Conservation (phyloP, 176 grass and related monocot species). For the Phyllostachys edulis region DNA sequence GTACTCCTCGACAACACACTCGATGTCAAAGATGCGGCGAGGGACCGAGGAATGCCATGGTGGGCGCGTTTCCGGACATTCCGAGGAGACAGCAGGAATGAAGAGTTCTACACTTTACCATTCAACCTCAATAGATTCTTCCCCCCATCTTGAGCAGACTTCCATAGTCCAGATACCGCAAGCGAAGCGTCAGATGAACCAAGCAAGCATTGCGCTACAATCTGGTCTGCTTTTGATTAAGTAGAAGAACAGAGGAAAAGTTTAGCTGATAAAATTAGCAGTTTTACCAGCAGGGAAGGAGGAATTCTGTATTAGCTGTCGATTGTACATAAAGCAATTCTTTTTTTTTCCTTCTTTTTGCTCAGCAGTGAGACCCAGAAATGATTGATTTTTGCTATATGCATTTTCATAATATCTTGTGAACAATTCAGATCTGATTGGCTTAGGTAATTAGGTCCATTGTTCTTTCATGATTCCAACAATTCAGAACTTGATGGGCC, state of each 20-base stretch:
- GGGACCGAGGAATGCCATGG: slow-evolving; percentile 91
- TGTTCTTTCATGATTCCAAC: not conserved
- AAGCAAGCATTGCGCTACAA: not conserved
- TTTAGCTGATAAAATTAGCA: not conserved
- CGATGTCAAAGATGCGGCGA: slow-evolving; percentile 59
- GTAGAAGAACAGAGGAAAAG: not conserved
- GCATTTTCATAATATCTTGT: not conserved
- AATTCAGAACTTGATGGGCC: too few species aligned
- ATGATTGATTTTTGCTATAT: slow-evolving; percentile 4
- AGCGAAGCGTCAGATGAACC: not conserved
- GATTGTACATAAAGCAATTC: slow-evolving; percentile 45
- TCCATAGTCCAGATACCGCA: not conserved
- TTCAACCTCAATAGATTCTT: slow-evolving; percentile 95
- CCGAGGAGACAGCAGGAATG: slow-evolving; percentile 74
- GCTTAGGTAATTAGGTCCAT: not conserved
- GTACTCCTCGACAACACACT: slow-evolving; percentile 89
- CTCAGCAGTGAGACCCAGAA: not conserved
- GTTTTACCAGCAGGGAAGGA: not conserved
- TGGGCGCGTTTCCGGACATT: slow-evolving; percentile 84
- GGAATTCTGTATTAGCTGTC: not conserved
- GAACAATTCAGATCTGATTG: not conserved
- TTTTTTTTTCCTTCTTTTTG: not conserved
- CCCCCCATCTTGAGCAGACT: slow-evolving; percentile 49
- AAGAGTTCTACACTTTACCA: slow-evolving; percentile 92
- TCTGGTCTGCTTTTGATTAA: slow-evolving; percentile 12